Conservation (phyloP, 1,284 basidiomycete genomes). For the Cutaneotrichosporon cyanovorans region DNA sequence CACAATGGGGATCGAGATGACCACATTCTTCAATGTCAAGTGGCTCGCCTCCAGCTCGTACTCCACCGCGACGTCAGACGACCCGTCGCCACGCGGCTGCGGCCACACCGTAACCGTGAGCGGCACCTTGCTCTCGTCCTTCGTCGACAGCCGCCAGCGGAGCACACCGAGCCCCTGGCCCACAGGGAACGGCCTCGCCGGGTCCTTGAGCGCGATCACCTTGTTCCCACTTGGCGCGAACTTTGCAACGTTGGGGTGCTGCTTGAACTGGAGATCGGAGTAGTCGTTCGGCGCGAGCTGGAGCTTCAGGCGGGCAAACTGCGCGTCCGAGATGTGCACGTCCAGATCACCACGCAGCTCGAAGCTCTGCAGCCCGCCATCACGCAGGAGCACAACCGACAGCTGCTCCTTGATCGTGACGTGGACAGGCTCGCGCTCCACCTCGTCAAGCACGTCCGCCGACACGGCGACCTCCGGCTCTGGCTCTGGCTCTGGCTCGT, state of each 20-base stretch:
- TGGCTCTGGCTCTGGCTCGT: conserved; percentile 52
- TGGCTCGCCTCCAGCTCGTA: conserved; percentile 87
- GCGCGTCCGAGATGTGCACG: conserved; percentile 70
- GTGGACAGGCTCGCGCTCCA: conserved; percentile 75
- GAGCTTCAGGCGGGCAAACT: conserved; percentile 68
- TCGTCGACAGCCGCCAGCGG: conserved; percentile 85
- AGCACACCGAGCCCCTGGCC: conserved; percentile 76
- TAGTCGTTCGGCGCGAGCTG: conserved; percentile 60
- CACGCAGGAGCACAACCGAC: conserved; percentile 70
- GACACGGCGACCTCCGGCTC: conserved; percentile 49
- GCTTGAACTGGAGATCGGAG: conserved; percentile 80
- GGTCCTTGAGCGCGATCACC: conserved; percentile 75
- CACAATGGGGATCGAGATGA: conserved; percentile 88
- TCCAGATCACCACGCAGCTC: conserved; percentile 93
- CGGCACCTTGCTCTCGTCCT: conserved; percentile 85
- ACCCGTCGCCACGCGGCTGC: conserved; percentile 78
- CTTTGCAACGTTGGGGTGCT: conserved; percentile 90
- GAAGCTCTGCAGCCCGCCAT: conserved; percentile 82
- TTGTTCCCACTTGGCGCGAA: conserved; percentile 55
- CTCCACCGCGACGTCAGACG: conserved; percentile 89
- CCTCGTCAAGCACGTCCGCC: conserved; percentile 61
- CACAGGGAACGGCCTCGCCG: conserved; percentile 75
- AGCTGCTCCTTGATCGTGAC: conserved; percentile 77
- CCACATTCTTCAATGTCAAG: conserved; percentile 70
- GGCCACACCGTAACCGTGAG: conserved; percentile 98